A percentile compares a stretch with the other conserved stretches of the same genome.
Evolutionary conservation across 495 filamentous ascomycete genomes (phyloP).

Genomic region (Penicillium flavigenum): DNA sequence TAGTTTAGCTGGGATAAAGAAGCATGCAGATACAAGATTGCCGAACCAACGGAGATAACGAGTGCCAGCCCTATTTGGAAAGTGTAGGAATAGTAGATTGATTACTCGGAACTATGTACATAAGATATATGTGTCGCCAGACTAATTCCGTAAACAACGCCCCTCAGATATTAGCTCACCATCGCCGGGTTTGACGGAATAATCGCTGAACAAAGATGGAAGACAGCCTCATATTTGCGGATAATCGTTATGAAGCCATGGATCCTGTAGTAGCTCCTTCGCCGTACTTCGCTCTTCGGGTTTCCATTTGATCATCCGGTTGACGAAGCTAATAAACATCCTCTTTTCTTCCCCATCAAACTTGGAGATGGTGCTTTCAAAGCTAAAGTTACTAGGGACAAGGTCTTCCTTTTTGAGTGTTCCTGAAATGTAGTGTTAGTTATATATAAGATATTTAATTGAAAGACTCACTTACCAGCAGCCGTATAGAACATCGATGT

Average conservation of each 20-base stretch:
- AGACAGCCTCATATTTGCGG: not conserved
- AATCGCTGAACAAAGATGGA: too few species aligned
- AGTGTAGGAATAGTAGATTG: too few species aligned
- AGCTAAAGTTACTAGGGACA: slow-evolving; percentile 20
- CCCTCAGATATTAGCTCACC: too few species aligned
- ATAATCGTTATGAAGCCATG: slow-evolving; percentile 25
- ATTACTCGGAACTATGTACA: too few species aligned
- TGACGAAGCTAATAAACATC: slow-evolving; percentile 34
- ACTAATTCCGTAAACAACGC: too few species aligned
- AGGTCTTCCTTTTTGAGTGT: slow-evolving; percentile 15
- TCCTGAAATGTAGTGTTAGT: slow-evolving; percentile 11
- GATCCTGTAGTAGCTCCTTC: slow-evolving; percentile 32
- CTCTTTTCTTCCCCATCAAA: slow-evolving; percentile 29
- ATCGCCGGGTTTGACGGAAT: too few species aligned
- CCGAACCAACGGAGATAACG: too few species aligned
- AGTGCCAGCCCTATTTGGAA: too few species aligned
- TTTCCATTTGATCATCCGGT: slow-evolving; percentile 34
- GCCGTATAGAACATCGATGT: slow-evolving; percentile 23
- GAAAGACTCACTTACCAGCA: slow-evolving; percentile 6
- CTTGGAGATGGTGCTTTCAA: slow-evolving; percentile 23
- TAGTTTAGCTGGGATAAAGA: too few species aligned
- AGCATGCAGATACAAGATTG: too few species aligned
- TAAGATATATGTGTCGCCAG: too few species aligned
- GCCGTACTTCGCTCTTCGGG: slow-evolving; percentile 37
- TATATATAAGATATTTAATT: not conserved